These are phyloP conservation scores for Quercus alba DNA, from an alignment of 306 rosid genomes.

Conservation along the genomic window DNA sequence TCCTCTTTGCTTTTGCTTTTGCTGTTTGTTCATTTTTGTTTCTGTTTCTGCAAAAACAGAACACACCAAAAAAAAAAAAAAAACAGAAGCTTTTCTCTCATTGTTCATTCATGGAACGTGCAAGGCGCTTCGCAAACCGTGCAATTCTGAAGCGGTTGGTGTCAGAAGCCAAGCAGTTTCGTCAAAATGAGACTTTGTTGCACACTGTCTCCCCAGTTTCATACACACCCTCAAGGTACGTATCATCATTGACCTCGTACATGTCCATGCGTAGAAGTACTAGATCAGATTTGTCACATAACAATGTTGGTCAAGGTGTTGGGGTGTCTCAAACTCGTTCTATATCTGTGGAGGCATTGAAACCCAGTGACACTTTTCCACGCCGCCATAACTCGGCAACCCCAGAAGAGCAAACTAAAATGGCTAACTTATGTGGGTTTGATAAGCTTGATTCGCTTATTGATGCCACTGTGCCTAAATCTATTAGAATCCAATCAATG, in stretches of 20 bases:
- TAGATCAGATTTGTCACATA: slow-evolving; percentile 38
- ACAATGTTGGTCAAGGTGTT: slow-evolving; percentile 25
- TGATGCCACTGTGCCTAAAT: slow-evolving; percentile 90
- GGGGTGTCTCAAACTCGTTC: slow-evolving; percentile 60
- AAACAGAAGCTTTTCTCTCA: neutral
- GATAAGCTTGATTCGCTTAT: slow-evolving; percentile 62
- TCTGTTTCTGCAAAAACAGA: neutral
- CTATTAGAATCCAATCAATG: slow-evolving; percentile 69
- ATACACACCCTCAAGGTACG: slow-evolving; percentile 62
- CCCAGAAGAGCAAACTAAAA: slow-evolving; percentile 73
- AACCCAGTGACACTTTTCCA: slow-evolving; percentile 84
- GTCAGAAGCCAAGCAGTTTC: slow-evolving; percentile 66
- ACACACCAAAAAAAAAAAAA: neutral
- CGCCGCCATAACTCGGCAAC: slow-evolving; percentile 98
- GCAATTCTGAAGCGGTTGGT: slow-evolving; percentile 80
- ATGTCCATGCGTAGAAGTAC: slow-evolving; percentile 31
- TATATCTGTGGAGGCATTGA: slow-evolving; percentile 77
- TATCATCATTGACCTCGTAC: slow-evolving; percentile 65
- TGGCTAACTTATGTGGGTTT: slow-evolving; percentile 68
- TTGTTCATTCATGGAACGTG: slow-evolving; percentile 79
- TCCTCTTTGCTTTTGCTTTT: neutral
- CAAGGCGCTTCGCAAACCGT: slow-evolving; percentile 81
- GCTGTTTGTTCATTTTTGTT: neutral
- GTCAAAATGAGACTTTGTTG: slow-evolving; percentile 51
- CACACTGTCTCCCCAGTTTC: slow-evolving; percentile 49